These are phyloP conservation scores for Chytriomyces hyalinus DNA, from an alignment of 192 early-diverging fungal species.

Conservation along the genomic window DNA sequence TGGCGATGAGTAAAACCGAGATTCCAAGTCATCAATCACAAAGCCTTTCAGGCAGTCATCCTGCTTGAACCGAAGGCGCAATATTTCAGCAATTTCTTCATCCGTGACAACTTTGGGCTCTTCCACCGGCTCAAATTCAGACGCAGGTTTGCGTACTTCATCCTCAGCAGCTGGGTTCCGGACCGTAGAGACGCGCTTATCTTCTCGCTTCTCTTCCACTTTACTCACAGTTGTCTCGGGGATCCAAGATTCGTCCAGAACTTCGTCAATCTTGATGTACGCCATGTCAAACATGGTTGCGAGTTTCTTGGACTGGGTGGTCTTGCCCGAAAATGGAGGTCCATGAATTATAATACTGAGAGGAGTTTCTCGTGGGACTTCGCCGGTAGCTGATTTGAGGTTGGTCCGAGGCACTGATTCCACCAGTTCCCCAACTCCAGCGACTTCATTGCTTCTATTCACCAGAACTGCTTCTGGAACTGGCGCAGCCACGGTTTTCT, in stretches of 20 bases:
- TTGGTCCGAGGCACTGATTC: constrained; percentile 29
- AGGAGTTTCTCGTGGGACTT: constrained; percentile 23
- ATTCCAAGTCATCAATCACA: constrained; percentile 64
- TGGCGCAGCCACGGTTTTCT: constrained; percentile 16
- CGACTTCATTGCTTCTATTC: neutral
- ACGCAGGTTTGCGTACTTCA: neutral
- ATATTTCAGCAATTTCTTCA: constrained; percentile 48
- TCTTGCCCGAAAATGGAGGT: constrained; percentile 60
- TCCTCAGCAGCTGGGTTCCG: neutral
- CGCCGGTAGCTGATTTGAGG: neutral
- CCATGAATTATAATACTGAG: constrained; percentile 56
- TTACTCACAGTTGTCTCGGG: neutral
- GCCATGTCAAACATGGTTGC: constrained; percentile 36
- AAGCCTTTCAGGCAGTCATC: constrained; percentile 51
- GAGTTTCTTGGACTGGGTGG: constrained; percentile 50
- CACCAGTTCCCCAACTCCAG: constrained; percentile 48
- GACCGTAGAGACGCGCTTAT: constrained; percentile 18
- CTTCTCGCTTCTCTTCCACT: neutral
- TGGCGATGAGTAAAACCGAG: constrained; percentile 46
- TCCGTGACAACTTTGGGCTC: constrained; percentile 46
- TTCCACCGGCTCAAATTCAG: constrained; percentile 39
- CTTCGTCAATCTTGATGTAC: constrained; percentile 55
- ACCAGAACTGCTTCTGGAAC: neutral
- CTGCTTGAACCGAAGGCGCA: constrained; percentile 41
- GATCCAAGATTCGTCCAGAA: constrained; percentile 45